Percentiles rank a stretch among this genome's conserved stretches.
Evolutionary conservation across 805 yeast genomes (phyloP).

Genomic region (Candida vartiovaarae): DNA sequence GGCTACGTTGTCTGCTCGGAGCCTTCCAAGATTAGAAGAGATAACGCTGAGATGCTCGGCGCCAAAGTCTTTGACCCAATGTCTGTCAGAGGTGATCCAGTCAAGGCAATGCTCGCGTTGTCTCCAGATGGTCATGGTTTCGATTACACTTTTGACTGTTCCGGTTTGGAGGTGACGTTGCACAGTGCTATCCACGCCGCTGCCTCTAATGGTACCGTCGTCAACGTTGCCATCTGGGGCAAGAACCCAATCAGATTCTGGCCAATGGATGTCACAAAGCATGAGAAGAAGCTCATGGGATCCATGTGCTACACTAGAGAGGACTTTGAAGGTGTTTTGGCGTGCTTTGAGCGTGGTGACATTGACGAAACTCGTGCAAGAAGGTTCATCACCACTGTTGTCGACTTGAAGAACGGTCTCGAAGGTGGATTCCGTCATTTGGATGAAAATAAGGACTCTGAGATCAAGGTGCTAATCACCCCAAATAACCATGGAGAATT

Average conservation of each 20-base stretch:
- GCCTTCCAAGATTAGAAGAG: conserved; percentile 41
- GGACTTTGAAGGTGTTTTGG: conserved; percentile 52
- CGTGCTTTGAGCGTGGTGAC: conserved; percentile 39
- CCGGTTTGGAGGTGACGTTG: conserved; percentile 48
- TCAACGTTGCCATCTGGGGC: conserved; percentile 64
- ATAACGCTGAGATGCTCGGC: conserved; percentile 40
- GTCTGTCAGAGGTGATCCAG: conserved; percentile 25
- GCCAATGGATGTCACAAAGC: conserved; percentile 50
- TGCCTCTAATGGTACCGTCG: conserved; percentile 48
- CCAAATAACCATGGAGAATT: conserved; percentile 37
- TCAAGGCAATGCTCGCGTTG: conserved; percentile 32
- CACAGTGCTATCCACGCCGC: conserved; percentile 43
- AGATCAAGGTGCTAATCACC: conserved; percentile 46
- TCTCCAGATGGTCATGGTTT: conserved; percentile 39
- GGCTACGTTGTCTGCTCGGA: conserved; percentile 41
- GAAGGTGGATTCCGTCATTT: conserved; percentile 47
- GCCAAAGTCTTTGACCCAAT: conserved; percentile 46
- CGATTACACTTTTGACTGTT: conserved; percentile 45
- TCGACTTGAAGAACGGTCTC: conserved; percentile 42
- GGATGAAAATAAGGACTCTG: conserved; percentile 43
- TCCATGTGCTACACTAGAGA: conserved; percentile 52
- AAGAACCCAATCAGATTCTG: conserved; percentile 38
- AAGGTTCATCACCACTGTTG: conserved; percentile 47
- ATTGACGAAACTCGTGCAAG: conserved; percentile 38
- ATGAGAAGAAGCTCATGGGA: conserved; percentile 51